phyloP scores from a whole-genome alignment of 495 filamentous ascomycete genomes.

The Penicillium simplicissimum region DNA sequence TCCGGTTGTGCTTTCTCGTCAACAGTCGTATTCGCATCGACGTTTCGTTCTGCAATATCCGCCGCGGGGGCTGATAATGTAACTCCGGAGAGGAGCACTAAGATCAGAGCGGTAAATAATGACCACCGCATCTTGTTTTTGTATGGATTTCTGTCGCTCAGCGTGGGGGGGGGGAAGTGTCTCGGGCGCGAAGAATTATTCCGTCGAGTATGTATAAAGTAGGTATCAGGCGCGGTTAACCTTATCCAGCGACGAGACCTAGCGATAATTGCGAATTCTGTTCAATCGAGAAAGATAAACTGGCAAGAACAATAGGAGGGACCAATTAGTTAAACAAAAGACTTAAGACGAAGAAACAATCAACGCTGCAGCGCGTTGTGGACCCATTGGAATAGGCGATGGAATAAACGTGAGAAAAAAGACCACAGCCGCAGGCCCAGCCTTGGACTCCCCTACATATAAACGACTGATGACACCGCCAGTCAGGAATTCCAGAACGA shows the following conservation, averaged over 20 bases:
- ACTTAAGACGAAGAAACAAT: constrained; percentile 3
- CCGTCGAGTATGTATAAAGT: background rate
- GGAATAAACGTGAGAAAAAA: constrained; percentile 9
- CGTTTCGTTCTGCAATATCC: constrained; percentile 6
- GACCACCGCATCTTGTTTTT: constrained; percentile 26
- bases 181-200: background rate
- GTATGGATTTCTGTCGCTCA: background rate
- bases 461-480: constrained; percentile 14
- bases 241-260: background rate
- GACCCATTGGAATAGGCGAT: constrained; percentile 11
- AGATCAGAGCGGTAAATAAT: constrained; percentile 10
- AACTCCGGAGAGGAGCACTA: constrained; percentile 15
- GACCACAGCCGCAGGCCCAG: constrained; percentile 1
- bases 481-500: constrained; percentile 19
- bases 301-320: background rate
- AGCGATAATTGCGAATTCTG: background rate
- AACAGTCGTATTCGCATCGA: constrained; percentile 7
- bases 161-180: background rate
- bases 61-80: constrained; percentile 21
- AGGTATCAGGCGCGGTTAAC: background rate
- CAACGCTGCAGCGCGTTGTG: constrained; percentile 2
- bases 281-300: background rate
- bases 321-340: background rate
- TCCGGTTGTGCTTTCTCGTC: constrained; percentile 11
- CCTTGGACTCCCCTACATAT: constrained; percentile 18